Conservation (phyloP, 768 basidiomycete species). For the Pleurotus pulmonarius region DNA sequence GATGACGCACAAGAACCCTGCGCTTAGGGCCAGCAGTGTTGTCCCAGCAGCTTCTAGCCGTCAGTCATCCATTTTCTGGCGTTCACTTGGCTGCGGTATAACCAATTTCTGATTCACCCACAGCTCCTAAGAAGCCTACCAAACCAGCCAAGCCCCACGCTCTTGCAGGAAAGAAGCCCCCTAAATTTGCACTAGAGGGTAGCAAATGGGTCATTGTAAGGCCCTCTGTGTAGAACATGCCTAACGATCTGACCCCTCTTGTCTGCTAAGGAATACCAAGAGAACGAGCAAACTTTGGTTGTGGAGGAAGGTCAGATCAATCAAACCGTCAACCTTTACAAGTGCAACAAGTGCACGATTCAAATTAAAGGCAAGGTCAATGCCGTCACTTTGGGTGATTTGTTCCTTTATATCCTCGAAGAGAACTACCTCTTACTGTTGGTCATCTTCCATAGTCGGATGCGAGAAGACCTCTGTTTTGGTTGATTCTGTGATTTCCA, state of each 20-base stretch:
- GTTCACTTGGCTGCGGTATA: too few species aligned
- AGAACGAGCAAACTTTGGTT: slow-evolving; percentile 68
- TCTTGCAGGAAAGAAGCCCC: slow-evolving; percentile 84
- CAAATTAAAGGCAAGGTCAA: slow-evolving; percentile 93
- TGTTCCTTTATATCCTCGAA: background rate
- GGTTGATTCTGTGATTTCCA: slow-evolving; percentile 90
- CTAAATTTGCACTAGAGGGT: slow-evolving; percentile 86
- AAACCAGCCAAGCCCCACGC: slow-evolving; percentile 85
- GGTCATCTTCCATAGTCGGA: slow-evolving; percentile 54
- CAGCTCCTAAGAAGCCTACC: slow-evolving; percentile 58
- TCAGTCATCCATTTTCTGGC: background rate
- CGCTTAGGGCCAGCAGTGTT: slow-evolving; percentile 63
- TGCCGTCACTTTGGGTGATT: slow-evolving; percentile 82
- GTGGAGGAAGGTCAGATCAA: slow-evolving; percentile 75
- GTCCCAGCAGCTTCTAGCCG: slow-evolving; percentile 32
- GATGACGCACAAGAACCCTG: slow-evolving; percentile 99
- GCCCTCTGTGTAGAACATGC: slow-evolving; percentile 3
- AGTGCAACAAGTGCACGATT: slow-evolving; percentile 83
- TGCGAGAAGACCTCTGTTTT: slow-evolving; percentile 86
- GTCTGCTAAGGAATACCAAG: slow-evolving; percentile 77
- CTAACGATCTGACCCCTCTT: background rate
- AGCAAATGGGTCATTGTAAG: slow-evolving; percentile 91
- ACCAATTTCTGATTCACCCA: background rate
- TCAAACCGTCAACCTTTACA: slow-evolving; percentile 86
- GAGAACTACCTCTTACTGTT: background rate